Evolutionary conservation across 1,139 yeast genomes (phyloP).

Genomic region (Yamadazyma pseudoaaseri): DNA sequence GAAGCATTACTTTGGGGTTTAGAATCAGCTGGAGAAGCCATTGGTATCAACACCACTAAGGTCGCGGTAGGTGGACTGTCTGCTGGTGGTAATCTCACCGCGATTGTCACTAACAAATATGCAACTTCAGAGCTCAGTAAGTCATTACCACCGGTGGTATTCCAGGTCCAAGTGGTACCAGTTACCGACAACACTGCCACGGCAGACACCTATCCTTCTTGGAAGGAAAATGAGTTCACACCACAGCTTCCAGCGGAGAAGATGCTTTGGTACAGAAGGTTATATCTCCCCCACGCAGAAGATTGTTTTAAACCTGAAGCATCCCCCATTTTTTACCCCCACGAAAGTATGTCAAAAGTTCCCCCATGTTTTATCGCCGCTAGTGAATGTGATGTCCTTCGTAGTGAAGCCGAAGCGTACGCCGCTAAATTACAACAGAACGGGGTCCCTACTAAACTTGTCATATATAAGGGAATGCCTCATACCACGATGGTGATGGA

Average conservation of each 20-base stretch:
- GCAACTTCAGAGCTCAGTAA: constrained; percentile 22
- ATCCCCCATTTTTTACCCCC: constrained; percentile 43
- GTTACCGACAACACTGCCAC: constrained; percentile 50
- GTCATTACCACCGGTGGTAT: constrained; percentile 34
- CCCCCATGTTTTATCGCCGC: constrained; percentile 46
- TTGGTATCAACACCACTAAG: constrained; percentile 30
- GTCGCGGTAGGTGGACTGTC: constrained; percentile 49
- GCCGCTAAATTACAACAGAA: constrained; percentile 36
- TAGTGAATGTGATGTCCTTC: constrained; percentile 46
- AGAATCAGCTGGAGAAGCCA: constrained; percentile 17
- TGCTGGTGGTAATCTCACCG: constrained; percentile 50
- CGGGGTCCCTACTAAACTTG: constrained; percentile 34
- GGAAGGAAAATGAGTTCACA: constrained; percentile 41
- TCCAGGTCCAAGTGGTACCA: constrained; percentile 47
- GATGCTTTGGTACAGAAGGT: constrained; percentile 48
- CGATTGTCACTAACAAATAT: constrained; percentile 40
- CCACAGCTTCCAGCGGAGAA: constrained; percentile 49
- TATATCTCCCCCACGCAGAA: constrained; percentile 41
- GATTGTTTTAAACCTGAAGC: constrained; percentile 39
- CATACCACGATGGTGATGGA: constrained; percentile 53
- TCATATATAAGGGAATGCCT: constrained; percentile 43
- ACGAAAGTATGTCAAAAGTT: constrained; percentile 34
- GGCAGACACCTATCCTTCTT: constrained; percentile 34
- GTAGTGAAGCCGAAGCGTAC: constrained; percentile 45
- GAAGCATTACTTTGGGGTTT: constrained; percentile 27